Conservation (phyloP, 345 rosid species). For the Aquilaria malaccensis region DNA sequence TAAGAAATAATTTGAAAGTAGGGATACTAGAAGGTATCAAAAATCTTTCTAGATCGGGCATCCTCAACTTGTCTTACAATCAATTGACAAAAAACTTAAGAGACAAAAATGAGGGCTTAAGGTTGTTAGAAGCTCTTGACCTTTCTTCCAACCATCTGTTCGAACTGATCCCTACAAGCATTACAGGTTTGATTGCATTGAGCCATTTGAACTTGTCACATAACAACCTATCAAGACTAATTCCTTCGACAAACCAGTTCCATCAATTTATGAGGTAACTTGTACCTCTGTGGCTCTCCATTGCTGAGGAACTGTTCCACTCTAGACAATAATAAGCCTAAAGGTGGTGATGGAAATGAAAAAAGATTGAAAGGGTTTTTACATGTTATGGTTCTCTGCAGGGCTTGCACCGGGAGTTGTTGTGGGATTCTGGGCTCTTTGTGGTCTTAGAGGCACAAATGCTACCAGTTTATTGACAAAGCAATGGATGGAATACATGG, state of each 20-base stretch:
- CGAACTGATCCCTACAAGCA: background rate
- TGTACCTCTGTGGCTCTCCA: slow-evolving; percentile 16
- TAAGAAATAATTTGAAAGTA: slow-evolving; percentile 19
- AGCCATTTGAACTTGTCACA: slow-evolving; percentile 17
- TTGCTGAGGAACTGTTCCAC: slow-evolving; percentile 1
- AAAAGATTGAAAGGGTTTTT: background rate
- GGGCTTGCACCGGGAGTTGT: slow-evolving; percentile 1
- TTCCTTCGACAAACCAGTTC: slow-evolving; percentile 12
- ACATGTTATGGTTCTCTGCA: background rate
- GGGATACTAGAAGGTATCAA: slow-evolving; percentile 7
- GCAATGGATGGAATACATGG: background rate
- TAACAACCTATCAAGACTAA: slow-evolving; percentile 12
- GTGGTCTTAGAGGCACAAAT: slow-evolving; percentile 1
- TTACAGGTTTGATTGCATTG: slow-evolving; percentile 9
- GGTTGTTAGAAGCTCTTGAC: slow-evolving; percentile 13
- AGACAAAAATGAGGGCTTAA: slow-evolving; percentile 5
- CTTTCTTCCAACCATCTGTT: slow-evolving; percentile 16
- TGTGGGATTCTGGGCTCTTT: slow-evolving; percentile 5
- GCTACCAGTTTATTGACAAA: background rate
- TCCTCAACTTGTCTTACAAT: slow-evolving; percentile 24
- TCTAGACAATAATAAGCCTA: background rate
- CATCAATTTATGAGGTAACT: slow-evolving; percentile 15
- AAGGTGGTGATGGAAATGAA: background rate
- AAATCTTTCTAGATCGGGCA: slow-evolving; percentile 5
- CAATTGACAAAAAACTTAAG: slow-evolving; percentile 17